Conservation (phyloP, 176 grass and related monocot species). For the Carex pumila region DNA sequence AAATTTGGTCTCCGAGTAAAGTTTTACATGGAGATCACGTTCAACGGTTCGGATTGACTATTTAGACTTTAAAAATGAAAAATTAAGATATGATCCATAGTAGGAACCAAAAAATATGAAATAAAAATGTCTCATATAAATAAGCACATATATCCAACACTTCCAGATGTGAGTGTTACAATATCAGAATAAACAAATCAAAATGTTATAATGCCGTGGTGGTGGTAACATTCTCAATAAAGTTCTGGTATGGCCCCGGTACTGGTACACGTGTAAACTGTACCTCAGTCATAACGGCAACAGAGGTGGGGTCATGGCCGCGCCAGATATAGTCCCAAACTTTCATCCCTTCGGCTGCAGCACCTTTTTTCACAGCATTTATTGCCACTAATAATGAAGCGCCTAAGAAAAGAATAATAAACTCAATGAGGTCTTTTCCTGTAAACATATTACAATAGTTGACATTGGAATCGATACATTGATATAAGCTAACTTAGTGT, state of each 20-base stretch:
- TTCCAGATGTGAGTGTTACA: background rate
- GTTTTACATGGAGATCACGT: too few species aligned
- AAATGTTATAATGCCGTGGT: background rate
- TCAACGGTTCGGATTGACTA: too few species aligned
- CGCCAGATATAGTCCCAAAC: constrained; percentile 93
- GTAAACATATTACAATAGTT: background rate
- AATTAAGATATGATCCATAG: too few species aligned
- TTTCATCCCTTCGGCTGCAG: constrained; percentile 77
- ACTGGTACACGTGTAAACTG: background rate
- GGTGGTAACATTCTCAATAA: background rate
- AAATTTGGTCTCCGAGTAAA: too few species aligned
- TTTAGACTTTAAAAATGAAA: too few species aligned
- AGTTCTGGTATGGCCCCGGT: constrained; percentile 3
- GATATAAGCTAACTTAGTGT: background rate
- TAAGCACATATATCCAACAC: background rate
- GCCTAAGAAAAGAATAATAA: constrained; percentile 42
- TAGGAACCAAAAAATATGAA: too few species aligned
- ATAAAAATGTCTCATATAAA: background rate
- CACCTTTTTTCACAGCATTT: constrained; percentile 93
- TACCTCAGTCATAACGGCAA: constrained; percentile 98
- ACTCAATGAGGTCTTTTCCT: background rate
- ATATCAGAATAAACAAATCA: constrained; percentile 7
- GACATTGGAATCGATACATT: background rate
- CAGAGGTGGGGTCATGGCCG: constrained; percentile 97
- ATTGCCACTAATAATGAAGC: constrained; percentile 93